Conservation (phyloP, 176 grass and related monocot genomes). For the Panicum miliaceum region DNA sequence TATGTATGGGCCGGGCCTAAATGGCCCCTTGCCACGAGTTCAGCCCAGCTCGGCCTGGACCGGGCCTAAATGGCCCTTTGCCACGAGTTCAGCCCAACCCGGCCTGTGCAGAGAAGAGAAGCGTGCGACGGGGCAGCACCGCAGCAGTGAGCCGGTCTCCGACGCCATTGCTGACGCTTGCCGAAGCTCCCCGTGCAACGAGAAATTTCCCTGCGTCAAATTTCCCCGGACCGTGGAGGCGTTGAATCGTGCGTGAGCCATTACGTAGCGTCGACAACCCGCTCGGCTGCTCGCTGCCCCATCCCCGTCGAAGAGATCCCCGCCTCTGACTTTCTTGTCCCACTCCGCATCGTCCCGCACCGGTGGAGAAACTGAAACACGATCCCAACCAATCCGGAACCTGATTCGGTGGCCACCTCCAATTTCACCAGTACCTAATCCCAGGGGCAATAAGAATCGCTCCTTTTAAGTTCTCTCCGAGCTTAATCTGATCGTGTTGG, state of each 20-base stretch:
- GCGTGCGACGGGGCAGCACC: not conserved
- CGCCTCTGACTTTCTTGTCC: not conserved
- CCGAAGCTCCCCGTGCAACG: not conserved
- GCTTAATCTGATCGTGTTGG: not conserved
- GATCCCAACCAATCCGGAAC: slow-evolving; percentile 13
- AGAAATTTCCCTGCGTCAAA: not conserved
- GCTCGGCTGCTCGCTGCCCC: not conserved
- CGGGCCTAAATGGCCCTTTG: not conserved
- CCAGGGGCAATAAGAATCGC: not conserved
- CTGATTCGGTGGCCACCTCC: not conserved
- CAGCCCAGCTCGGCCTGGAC: not conserved
- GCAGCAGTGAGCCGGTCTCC: not conserved
- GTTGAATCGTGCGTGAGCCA: slow-evolving; percentile 11
- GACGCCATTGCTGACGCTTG: slow-evolving; percentile 36
- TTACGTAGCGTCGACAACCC: not conserved
- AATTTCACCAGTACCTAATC: not conserved
- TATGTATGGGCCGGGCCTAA: not conserved
- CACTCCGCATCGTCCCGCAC: slow-evolving; percentile 16
- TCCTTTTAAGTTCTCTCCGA: not conserved
- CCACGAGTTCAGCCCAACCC: not conserved
- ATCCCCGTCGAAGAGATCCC: not conserved
- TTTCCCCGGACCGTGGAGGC: slow-evolving; percentile 12
- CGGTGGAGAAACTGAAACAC: not conserved
- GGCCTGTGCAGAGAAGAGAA: not conserved
- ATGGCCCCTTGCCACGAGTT: not conserved